These are phyloP conservation scores for Coprinopsis sp. DNA, from an alignment of 768 basidiomycete genomes.

Conservation along the genomic window DNA sequence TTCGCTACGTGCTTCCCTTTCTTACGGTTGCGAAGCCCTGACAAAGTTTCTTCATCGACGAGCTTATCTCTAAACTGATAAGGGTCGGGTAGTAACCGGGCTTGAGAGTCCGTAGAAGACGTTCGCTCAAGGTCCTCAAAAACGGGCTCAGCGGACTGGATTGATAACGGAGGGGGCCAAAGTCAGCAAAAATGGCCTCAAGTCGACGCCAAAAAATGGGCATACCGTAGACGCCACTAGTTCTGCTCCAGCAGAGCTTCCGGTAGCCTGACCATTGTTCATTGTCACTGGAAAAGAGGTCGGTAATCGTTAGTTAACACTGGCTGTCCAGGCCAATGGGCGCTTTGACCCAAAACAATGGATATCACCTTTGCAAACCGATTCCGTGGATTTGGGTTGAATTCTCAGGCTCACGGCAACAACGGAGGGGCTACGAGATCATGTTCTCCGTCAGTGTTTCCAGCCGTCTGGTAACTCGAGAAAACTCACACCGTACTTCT, in stretches of 20 bases:
- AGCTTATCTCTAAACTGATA: conserved; percentile 60
- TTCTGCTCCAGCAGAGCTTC: too few species aligned
- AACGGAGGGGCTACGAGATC: too few species aligned
- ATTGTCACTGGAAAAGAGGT: too few species aligned
- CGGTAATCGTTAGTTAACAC: too few species aligned
- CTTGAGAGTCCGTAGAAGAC: conserved; percentile 23
- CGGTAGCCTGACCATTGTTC: too few species aligned
- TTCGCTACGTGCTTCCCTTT: conserved; percentile 58
- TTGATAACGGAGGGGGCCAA: background rate
- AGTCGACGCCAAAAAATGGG: too few species aligned
- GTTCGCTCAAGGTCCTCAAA: conserved; percentile 43
- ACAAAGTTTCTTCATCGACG: conserved; percentile 58
- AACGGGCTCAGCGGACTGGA: conserved; percentile 30
- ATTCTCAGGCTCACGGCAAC: too few species aligned
- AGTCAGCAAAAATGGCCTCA: background rate
- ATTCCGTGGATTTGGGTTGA: background rate
- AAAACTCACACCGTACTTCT: too few species aligned
- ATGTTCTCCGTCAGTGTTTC: too few species aligned
- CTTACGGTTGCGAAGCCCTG: conserved; percentile 54
- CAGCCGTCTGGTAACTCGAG: too few species aligned
- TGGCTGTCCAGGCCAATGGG: too few species aligned
- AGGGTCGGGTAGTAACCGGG: conserved; percentile 47
- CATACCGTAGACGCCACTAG: too few species aligned
- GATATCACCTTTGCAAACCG: background rate
- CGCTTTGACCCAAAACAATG: background rate